Percentiles rank a stretch among this genome's conserved stretches.
phyloP scores from a whole-genome alignment of 352 stramenopile species.

The Globisporangium uncinulatum region DNA sequence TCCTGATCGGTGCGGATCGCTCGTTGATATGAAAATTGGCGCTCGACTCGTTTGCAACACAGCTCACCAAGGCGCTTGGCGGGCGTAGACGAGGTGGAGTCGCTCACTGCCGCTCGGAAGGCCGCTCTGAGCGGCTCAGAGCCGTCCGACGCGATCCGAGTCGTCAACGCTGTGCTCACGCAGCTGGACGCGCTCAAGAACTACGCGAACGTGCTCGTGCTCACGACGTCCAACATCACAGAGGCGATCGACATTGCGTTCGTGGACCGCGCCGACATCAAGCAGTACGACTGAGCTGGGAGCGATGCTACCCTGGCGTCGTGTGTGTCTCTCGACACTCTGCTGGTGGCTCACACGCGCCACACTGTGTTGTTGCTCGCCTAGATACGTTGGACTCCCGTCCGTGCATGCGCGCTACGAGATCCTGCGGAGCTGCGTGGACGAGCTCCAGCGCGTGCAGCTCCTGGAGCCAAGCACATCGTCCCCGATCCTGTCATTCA shows the following conservation, averaged over 20 bases:
- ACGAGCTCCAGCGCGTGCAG: constrained; percentile 72
- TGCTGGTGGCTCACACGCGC: too few relatives aligned
- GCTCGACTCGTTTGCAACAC: neutral
- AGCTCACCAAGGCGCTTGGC: neutral
- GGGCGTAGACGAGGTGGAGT: constrained; percentile 88
- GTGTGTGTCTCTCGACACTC: too few relatives aligned
- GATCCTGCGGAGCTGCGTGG: constrained; percentile 79
- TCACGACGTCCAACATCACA: constrained; percentile 93
- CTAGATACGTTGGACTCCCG: constrained; percentile 61
- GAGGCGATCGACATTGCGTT: constrained; percentile 91
- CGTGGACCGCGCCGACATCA: constrained; percentile 91
- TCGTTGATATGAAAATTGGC: neutral
- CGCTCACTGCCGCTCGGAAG: constrained; percentile 77
- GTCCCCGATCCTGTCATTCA: constrained; percentile 19
- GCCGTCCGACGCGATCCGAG: constrained; percentile 88
- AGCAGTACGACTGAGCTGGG: constrained; percentile 52
- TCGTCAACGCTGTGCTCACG: constrained; percentile 91
- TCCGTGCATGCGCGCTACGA: constrained; percentile 62
- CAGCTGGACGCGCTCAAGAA: constrained; percentile 83
- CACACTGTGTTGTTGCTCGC: too few relatives aligned
- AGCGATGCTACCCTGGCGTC: too few relatives aligned
- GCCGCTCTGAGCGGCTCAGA: constrained; percentile 67
- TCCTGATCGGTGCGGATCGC: constrained; percentile 73
- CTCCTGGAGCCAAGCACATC: constrained; percentile 32
- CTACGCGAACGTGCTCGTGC: constrained; percentile 86